Base-by-base conservation (phyloP, 1,284 basidiomycete genomes). In the Leucoagaricus sp. region DNA sequence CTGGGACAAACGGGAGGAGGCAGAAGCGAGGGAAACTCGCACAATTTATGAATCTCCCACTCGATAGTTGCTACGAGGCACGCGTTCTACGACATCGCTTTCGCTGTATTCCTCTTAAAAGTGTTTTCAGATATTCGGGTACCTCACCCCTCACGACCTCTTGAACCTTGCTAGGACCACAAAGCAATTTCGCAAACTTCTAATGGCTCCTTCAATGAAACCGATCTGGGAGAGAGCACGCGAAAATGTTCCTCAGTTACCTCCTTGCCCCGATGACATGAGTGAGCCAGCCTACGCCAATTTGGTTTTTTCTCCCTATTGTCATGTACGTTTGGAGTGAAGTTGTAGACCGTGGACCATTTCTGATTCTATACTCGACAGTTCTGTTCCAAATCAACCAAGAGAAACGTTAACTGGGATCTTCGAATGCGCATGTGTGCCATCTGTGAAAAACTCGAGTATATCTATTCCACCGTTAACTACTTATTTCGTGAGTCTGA, bases 61-160 rank as follows among this genome's bases (percentile, higher is more conserved):
- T 81, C 58, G 79, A 82, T 61, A 63, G 81, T 51, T 67, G 81
- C 34, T 78, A 75, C 54, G 79, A 82, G 73, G 79, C 78, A 53
- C 44, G 61, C 50, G 6, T 6, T 33, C 31, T 33, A 6, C 31
- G 9, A 26, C 29, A n/a, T 34, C 21, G 42, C 44, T 26, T 15
- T 49, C 10, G 6, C 31, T 33, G 6, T 6, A 33, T 33, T 12
- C 31, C 31, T 33, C 31, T 12, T 55, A 29, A 36, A 26, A 47
- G 33, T 53, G n/a, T n/a, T n/a, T n/a, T n/a, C 57, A 83, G 81
- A 78, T 83, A 59, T 77, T 81, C 53, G 70, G 75, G 5, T 72
- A 79, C 55, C 68, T 83, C 29, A 65, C 69, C 45, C 80, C 82
- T 0, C 60, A 72, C 26, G 82, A 84, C 62, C 63, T 85, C 31